phyloP scores from a whole-genome alignment of 2,329 filamentous ascomycete genomes.

The Chaetomium sp. region DNA sequence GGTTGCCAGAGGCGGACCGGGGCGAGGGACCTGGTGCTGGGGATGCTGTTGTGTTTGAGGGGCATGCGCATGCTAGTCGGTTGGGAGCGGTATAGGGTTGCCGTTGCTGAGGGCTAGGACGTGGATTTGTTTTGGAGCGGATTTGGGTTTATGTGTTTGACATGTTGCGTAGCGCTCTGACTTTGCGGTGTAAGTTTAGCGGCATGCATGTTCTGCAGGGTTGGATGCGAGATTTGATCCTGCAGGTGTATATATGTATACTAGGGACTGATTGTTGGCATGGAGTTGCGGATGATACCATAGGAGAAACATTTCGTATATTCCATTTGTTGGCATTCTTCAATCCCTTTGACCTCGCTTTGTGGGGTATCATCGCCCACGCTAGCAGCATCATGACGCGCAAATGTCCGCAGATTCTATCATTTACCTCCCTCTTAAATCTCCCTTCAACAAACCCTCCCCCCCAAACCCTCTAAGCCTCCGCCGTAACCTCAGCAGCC shows the following conservation, averaged over 20 bases:
- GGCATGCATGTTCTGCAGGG: not conserved
- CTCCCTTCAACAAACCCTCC: too few species aligned
- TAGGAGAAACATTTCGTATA: not conserved
- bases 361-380: too few species aligned
- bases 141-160: not conserved
- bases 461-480: too few species aligned
- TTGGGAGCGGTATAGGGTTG: not conserved
- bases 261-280: not conserved
- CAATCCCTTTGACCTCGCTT: too few species aligned
- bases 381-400: too few species aligned
- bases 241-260: not conserved
- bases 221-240: too few species aligned
- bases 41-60: not conserved
- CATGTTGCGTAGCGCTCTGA: not conserved
- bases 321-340: too few species aligned
- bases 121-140: too few species aligned
- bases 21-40: not conserved
- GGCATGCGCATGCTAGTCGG: not conserved
- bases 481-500: too few species aligned
- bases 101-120: too few species aligned
- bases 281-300: conserved; percentile 2
- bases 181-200: not conserved
- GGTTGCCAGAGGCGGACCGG: not conserved
- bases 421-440: too few species aligned
- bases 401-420: too few species aligned